Base-by-base conservation (phyloP, 2,329 filamentous ascomycete genomes). In the Epichloe brachyelytri region DNA sequence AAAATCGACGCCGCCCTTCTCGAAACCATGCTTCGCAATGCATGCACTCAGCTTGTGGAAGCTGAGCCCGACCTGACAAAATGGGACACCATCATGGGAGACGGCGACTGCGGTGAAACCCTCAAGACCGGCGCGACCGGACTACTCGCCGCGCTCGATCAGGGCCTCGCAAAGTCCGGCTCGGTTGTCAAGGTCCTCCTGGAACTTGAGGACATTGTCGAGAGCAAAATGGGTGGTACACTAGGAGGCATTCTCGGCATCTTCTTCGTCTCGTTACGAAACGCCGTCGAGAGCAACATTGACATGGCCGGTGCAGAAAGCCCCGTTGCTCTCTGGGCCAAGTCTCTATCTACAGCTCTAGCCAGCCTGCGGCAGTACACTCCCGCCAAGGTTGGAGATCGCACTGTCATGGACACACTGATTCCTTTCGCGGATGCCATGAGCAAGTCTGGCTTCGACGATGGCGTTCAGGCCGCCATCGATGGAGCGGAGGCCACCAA, bases 81-180 rank as follows among this genome's bases (percentile, higher is more conserved):
- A 54, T 83, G 77, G 74, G 79, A 83, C 61, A 80, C 75, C 4
- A 62, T 79, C 45, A 78, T 83, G 73, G 80, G 79, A 37, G 81
- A 83, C 57, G 80, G 80, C 11, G 80, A 84, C 64, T 85, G 80
- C 60, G 81, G 81, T 38, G 78, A 85, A 59, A 79, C 76, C 3
- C 68, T 80, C 50, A 74, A 76, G 64, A 74, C 72, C 0, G 77
- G 77, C 0, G 77, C 77, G 0, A 70, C 61, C 5, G 64, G 64
- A 3, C 60, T 78, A 7, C 60, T 77, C 2, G 77, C 77, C 0
- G 73, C 72, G 0, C 59, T 78, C 4, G 68, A 68, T 44, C 54
- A 50, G 19, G 63, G 75, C 48, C 63, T 75, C 0, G 65, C 66
- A 3, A 59, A 58, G 4, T 56, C 60, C 0, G 74, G 75, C 0